A percentile compares a stretch with the other conserved stretches of the same genome.
phyloP scores from a whole-genome alignment of 345 rosid species.

The Gossypium raimondii region DNA sequence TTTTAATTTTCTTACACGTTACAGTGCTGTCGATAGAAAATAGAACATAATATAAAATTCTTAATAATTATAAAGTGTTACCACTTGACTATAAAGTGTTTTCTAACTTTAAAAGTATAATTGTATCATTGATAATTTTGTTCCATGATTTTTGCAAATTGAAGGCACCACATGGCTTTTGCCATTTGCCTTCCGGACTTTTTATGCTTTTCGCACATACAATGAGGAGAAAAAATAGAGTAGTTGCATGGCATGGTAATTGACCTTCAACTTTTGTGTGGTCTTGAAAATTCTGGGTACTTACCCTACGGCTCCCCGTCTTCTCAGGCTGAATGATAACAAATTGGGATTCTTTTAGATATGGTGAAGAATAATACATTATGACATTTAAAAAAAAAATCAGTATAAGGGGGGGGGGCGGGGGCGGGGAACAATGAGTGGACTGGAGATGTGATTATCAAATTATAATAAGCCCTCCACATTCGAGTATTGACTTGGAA shows the following conservation, averaged over 20 bases:
- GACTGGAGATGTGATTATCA: too few species aligned
- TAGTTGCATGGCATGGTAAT: neutral
- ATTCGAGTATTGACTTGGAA: too few species aligned
- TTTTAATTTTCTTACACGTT: neutral
- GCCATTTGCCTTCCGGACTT: neutral
- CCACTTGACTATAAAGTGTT: neutral
- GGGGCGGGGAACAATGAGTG: too few species aligned
- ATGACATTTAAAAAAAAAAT: too few species aligned
- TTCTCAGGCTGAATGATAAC: neutral
- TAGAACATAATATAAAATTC: neutral
- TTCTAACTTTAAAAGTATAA: neutral
- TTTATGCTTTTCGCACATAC: neutral
- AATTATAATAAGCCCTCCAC: too few species aligned
- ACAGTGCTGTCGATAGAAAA: neutral
- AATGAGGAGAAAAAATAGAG: neutral
- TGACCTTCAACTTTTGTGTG: neutral
- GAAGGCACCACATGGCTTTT: neutral
- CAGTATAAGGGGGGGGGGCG: too few species aligned
- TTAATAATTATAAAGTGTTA: neutral
- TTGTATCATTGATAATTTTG: neutral
- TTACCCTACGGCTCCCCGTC: neutral
- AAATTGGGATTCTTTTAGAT: neutral
- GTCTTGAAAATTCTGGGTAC: neutral
- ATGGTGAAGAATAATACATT: too few species aligned
- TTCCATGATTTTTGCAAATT: neutral